Evolutionary conservation across 208 protist genomes (phyloP).

Genomic region (Crithidia brevicula): DNA sequence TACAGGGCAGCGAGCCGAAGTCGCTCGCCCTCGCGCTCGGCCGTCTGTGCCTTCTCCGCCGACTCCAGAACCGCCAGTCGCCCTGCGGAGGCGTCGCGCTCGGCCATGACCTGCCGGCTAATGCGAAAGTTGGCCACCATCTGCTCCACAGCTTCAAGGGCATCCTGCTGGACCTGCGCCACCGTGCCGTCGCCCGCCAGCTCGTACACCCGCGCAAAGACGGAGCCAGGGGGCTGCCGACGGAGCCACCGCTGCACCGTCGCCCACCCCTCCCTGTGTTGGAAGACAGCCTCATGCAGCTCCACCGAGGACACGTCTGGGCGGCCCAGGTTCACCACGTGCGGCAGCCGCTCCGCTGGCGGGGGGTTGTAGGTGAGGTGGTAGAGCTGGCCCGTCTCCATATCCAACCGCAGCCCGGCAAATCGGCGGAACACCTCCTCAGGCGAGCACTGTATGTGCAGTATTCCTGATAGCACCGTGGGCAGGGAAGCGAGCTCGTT

Average conservation of each 20-base stretch:
- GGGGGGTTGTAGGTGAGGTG: slow-evolving; percentile 85
- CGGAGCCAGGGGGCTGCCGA: slow-evolving; percentile 22
- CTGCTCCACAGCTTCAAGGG: slow-evolving; percentile 34
- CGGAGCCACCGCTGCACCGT: slow-evolving; percentile 51
- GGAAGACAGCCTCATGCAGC: slow-evolving; percentile 70
- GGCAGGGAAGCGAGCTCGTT: slow-evolving; percentile 41
- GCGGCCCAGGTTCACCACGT: slow-evolving; percentile 70
- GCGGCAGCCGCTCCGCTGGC: slow-evolving; percentile 67
- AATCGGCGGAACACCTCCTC: slow-evolving; percentile 80
- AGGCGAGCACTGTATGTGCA: slow-evolving; percentile 71
- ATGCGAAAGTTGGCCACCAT: slow-evolving; percentile 38
- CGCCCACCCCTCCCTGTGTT: slow-evolving; percentile 64
- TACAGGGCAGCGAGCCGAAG: slow-evolving; percentile 65
- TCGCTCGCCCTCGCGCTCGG: slow-evolving; percentile 70
- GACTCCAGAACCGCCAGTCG: slow-evolving; percentile 43
- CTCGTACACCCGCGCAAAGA: slow-evolving; percentile 54
- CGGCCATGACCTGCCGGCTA: slow-evolving; percentile 40
- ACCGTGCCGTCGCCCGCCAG: slow-evolving; percentile 56
- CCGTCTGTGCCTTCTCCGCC: slow-evolving; percentile 39
- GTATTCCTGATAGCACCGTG: slow-evolving; percentile 47
- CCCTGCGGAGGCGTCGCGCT: slow-evolving; percentile 45
- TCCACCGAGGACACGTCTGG: slow-evolving; percentile 61
- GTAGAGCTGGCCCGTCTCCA: slow-evolving; percentile 77
- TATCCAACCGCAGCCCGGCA: slow-evolving; percentile 80
- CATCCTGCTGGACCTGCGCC: slow-evolving; percentile 35